phyloP scores from a whole-genome alignment of 371 early-diverging fungal species.

The Rhizopus sp. region DNA sequence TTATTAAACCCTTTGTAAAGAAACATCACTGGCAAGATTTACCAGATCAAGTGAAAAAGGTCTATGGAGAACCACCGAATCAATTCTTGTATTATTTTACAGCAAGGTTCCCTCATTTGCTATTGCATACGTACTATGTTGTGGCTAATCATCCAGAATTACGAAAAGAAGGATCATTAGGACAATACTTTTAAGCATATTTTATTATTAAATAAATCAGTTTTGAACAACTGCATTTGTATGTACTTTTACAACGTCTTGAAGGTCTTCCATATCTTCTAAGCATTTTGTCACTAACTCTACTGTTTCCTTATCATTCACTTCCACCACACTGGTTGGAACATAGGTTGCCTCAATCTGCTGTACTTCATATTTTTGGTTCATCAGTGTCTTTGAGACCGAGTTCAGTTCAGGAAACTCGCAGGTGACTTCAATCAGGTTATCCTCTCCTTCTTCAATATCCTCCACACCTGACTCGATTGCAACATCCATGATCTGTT shows the following conservation, averaged over 20 bases:
- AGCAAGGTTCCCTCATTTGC: slow-evolving; percentile 85
- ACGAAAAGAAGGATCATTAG: slow-evolving; percentile 64
- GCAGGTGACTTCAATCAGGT: slow-evolving; percentile 39
- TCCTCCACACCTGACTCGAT: slow-evolving; percentile 68
- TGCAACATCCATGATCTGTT: slow-evolving; percentile 59
- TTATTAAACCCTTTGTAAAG: slow-evolving; percentile 20
- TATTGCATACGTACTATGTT: slow-evolving; percentile 75
- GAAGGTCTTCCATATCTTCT: slow-evolving; percentile 54
- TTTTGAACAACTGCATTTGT: slow-evolving; percentile 42
- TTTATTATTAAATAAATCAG: slow-evolving; percentile 1
- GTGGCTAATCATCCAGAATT: slow-evolving; percentile 57
- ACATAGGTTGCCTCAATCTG: slow-evolving; percentile 48
- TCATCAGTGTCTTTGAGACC: slow-evolving; percentile 37
- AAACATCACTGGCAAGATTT: slow-evolving; percentile 97
- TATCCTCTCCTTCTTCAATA: slow-evolving; percentile 52
- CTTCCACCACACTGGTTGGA: slow-evolving; percentile 40
- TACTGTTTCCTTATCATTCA: slow-evolving; percentile 39
- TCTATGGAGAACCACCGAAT: slow-evolving; percentile 87
- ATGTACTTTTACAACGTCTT: slow-evolving; percentile 60
- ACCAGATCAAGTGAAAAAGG: slow-evolving; percentile 69
- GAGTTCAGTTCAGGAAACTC: slow-evolving; percentile 47
- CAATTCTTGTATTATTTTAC: slow-evolving; percentile 89
- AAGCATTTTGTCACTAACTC: slow-evolving; percentile 46
- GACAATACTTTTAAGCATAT: slow-evolving; percentile 60
- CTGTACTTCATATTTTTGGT: slow-evolving; percentile 44